A percentile compares a stretch with the other conserved stretches of the same genome.
phyloP scores from a whole-genome alignment of 768 basidiomycete genomes.

The Dioszegia crocea region DNA sequence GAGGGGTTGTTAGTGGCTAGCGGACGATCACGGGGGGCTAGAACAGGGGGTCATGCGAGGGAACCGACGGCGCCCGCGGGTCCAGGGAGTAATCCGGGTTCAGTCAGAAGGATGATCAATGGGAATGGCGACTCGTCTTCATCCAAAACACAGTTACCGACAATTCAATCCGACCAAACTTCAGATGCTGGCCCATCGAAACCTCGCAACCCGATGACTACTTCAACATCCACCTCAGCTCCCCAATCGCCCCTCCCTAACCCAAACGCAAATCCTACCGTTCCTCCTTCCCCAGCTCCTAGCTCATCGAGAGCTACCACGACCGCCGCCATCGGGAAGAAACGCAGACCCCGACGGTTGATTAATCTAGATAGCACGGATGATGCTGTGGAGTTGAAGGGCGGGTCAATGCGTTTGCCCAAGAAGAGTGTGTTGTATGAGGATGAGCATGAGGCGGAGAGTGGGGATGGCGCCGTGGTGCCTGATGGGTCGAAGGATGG shows the following conservation, averaged over 20 bases:
- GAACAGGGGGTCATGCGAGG: not conserved
- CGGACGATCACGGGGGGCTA: not conserved
- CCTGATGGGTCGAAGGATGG: not conserved
- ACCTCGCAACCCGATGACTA: not conserved
- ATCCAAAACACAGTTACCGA: too few relatives aligned
- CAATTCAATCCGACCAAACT: too few relatives aligned
- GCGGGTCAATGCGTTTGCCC: conserved; percentile 14
- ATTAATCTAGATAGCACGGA: conserved; percentile 30
- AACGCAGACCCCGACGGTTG: conserved; percentile 25
- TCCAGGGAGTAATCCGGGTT: too few relatives aligned
- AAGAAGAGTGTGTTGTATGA: conserved; percentile 1
- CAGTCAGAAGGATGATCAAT: too few relatives aligned
- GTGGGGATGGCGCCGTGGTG: not conserved
- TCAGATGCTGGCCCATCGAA: not conserved
- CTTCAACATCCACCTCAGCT: too few relatives aligned
- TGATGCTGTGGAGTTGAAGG: not conserved
- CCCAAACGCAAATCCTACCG: not conserved
- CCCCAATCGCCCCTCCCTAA: too few relatives aligned
- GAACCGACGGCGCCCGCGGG: not conserved
- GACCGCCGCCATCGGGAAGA: conserved; percentile 16
- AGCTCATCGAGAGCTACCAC: not conserved
- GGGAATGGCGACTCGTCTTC: too few relatives aligned
- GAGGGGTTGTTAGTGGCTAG: conserved; percentile 13
- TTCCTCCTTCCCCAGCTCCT: not conserved
- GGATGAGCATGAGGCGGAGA: not conserved